These are phyloP conservation scores for Deinandra increscens DNA, from an alignment of 129 eudicot species.

Conservation along the genomic window DNA sequence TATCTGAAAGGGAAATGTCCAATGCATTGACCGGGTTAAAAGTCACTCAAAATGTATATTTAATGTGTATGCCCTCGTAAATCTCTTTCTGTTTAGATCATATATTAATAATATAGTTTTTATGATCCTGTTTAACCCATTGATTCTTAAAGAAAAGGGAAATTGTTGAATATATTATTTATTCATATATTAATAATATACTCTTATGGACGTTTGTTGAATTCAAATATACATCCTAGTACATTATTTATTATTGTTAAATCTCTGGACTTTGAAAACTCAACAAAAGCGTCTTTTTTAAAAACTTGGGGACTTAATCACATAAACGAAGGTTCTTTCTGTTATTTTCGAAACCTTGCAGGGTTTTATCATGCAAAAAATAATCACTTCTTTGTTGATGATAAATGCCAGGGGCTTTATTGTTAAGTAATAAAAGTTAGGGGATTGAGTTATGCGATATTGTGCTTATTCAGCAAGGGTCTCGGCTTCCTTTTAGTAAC, in stretches of 20 bases:
- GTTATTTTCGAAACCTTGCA: not conserved
- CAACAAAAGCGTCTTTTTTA: not conserved
- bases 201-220: constrained; percentile 1
- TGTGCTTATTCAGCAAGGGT: not conserved
- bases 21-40: not conserved
- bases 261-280: not conserved
- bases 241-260: not conserved
- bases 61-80: not conserved
- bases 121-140: not conserved
- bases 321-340: not conserved
- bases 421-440: not conserved
- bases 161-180: too few species aligned
- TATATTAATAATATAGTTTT: not conserved
- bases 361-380: not conserved
- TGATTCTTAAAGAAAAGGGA: not conserved
- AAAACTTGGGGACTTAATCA: not conserved
- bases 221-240: not conserved
- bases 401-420: not conserved
- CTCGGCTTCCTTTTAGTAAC: not conserved
- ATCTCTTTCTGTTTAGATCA: not conserved
- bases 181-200: too few species aligned
- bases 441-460: not conserved
- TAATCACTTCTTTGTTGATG: not conserved
- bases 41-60: not conserved
- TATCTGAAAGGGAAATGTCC: not conserved